Evolutionary conservation across 495 filamentous ascomycete genomes (phyloP).

Genomic region (Rusavskia elegans): DNA sequence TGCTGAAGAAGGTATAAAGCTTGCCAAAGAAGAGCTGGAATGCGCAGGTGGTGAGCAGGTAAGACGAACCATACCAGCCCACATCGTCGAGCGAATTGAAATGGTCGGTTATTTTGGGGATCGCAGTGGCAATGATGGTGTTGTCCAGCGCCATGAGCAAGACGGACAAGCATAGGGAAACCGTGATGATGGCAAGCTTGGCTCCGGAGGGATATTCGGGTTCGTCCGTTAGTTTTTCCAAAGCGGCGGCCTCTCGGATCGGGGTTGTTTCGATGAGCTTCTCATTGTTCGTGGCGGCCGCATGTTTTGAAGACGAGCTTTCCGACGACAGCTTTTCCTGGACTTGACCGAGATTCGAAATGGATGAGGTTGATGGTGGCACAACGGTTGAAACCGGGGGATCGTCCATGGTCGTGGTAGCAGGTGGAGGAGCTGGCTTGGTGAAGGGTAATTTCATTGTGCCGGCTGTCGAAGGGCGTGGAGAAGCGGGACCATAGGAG

Average conservation of each 20-base stretch:
- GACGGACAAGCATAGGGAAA: constrained; percentile 44
- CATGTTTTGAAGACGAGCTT: neutral
- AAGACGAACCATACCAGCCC: constrained; percentile 65
- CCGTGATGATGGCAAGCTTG: constrained; percentile 35
- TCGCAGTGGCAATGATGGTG: constrained; percentile 74
- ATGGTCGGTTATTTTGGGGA: constrained; percentile 66
- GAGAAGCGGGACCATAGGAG: too few relatives aligned
- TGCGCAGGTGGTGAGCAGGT: constrained; percentile 57
- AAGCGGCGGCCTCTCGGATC: constrained; percentile 10
- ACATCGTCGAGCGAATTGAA: constrained; percentile 64
- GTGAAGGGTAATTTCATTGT: too few relatives aligned
- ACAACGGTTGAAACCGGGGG: too few relatives aligned
- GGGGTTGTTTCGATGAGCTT: constrained; percentile 13
- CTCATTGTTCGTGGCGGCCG: neutral
- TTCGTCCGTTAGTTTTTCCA: constrained; percentile 18
- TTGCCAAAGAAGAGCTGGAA: constrained; percentile 64
- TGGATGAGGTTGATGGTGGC: neutral
- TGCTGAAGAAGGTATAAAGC: constrained; percentile 63
- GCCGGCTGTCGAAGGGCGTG: too few relatives aligned
- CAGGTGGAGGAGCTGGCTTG: too few relatives aligned
- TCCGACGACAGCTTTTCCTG: neutral
- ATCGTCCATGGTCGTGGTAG: too few relatives aligned
- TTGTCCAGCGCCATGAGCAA: constrained; percentile 57
- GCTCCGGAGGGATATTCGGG: constrained; percentile 34
- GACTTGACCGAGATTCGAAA: neutral